These are phyloP conservation scores for Biscogniauxia mediterranea DNA, from an alignment of 2,329 filamentous ascomycete genomes.

Conservation along the genomic window DNA sequence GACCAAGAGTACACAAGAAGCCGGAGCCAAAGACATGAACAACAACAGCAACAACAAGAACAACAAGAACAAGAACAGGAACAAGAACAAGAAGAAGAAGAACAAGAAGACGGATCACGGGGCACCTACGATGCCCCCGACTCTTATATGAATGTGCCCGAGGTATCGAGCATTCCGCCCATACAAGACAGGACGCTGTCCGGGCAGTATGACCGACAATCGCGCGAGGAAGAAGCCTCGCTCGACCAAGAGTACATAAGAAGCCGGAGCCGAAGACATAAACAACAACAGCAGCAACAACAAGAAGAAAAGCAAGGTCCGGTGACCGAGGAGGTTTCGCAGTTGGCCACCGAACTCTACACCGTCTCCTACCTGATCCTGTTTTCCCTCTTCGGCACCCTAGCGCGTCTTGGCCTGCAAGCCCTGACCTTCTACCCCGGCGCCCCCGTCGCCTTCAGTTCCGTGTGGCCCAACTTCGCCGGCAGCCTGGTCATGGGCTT, in stretches of 20 bases:
- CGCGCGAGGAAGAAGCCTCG: conserved; percentile 38
- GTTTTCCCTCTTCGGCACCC: conserved; percentile 80
- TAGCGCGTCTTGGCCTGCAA: conserved; percentile 78
- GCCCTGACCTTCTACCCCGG: conserved; percentile 77
- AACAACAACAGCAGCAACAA: not conserved
- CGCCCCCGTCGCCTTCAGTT: conserved; percentile 69
- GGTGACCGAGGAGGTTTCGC: conserved; percentile 39
- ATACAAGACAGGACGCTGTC: conserved; percentile 42
- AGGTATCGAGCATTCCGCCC: conserved; percentile 41
- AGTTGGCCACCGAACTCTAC: conserved; percentile 59
- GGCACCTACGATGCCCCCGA: conserved; percentile 37
- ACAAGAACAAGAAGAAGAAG: too few relatives aligned
- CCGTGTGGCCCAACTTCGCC: conserved; percentile 84
- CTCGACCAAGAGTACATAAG: conserved; percentile 26
- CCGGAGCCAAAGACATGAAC: not conserved
- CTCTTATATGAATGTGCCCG: conserved; percentile 43
- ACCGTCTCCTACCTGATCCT: conserved; percentile 79
- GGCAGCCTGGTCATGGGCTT: conserved; percentile 86
- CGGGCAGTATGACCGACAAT: conserved; percentile 36
- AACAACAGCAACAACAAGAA: too few relatives aligned
- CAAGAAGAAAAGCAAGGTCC: conserved; percentile 7
- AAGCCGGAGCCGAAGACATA: not conserved
- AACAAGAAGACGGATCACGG: conserved; percentile 15
- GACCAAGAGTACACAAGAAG: conserved; percentile 24
- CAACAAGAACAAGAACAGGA: too few relatives aligned